Base-by-base conservation (phyloP, 2,329 filamentous ascomycete genomes). In the Curvularia verruculosa region DNA sequence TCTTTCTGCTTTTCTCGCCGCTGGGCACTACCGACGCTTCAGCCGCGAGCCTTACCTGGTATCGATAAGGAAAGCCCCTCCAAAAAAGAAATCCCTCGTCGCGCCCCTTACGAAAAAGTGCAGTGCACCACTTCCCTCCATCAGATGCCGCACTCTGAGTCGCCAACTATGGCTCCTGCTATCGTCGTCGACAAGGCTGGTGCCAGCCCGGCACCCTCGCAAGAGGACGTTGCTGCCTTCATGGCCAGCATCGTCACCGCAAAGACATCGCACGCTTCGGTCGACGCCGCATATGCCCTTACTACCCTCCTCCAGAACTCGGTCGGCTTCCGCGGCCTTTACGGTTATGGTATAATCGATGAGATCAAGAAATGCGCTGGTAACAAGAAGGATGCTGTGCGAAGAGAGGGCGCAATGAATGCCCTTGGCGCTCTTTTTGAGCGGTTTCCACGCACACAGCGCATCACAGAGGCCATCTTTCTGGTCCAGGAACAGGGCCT, bases 381-480 rank as follows among this genome's bases (percentile, higher is more conserved):
- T 68, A 92, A 98, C 80, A 99, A 98, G 87, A 99, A 99, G 84
- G 93, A 88, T 77, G 89, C 89, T 15, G 84, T 89, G 37, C 87
- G 86, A 68, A 86, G 94, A 69, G 95, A 99, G 80, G 92, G 92
- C 72, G 90, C 93, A 64, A 96, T 98, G 87, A 96, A 97, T 77
- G 89, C 96, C 40, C 84, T 98, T 23, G 95, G 96, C 55, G 94
- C 96, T 52, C 82, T 99, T 45, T 94, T 98, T 70, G 95, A 99
- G 82, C 88, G 90, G 39, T 90, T 98, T 72, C 91, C 92, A 44
- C 82, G 87, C 45, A 85, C 87, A 65, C 89, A 95, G 73, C 89
- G 87, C 51, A 79, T 92, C 63, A 91, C 87, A 76, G 93, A 98
- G 79, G 86, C 91, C 49, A 80, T 92, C 43, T 89, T 99, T 64